Evolutionary conservation across 495 filamentous ascomycete genomes (phyloP).

Genomic region (Penicillium lividum): DNA sequence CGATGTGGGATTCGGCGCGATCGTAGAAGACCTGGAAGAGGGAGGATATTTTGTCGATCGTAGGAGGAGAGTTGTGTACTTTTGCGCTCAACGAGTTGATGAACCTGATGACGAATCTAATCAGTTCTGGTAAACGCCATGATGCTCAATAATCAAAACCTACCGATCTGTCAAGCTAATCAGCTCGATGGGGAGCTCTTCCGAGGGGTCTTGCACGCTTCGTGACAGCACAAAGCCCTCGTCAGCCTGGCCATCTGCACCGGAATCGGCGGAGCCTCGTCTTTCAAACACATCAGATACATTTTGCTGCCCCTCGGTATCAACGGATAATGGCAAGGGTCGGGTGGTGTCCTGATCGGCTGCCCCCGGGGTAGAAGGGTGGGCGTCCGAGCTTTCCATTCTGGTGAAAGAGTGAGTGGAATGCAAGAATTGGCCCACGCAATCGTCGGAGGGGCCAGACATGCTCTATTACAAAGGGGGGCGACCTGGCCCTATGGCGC

Average conservation of each 20-base stretch:
- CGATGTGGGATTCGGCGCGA: constrained; percentile 78
- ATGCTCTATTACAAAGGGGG: constrained; percentile 25
- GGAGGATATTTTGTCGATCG: constrained; percentile 78
- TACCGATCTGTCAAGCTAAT: constrained; percentile 86
- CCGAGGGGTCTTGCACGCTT: constrained; percentile 63
- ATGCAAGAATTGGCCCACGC: constrained; percentile 32
- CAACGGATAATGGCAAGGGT: constrained; percentile 25
- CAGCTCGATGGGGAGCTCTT: constrained; percentile 91
- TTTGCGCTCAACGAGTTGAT: constrained; percentile 87
- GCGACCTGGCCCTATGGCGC: constrained; percentile 27
- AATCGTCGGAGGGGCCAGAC: constrained; percentile 31
- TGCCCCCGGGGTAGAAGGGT: constrained; percentile 44
- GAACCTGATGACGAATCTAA: constrained; percentile 60
- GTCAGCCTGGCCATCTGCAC: constrained; percentile 53
- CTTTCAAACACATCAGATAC: constrained; percentile 49
- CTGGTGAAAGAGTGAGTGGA: constrained; percentile 56
- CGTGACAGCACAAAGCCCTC: constrained; percentile 41
- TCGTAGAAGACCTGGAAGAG: constrained; percentile 95
- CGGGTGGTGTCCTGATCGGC: constrained; percentile 40
- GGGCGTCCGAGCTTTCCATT: constrained; percentile 47
- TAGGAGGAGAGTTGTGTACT: constrained; percentile 79
- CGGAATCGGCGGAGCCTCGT: constrained; percentile 51
- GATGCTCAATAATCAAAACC: constrained; percentile 1
- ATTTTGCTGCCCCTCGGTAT: constrained; percentile 34
- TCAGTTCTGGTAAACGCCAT: neutral